Evolutionary conservation across 768 basidiomycete genomes (phyloP).

Genomic region (Hericium coralloides): DNA sequence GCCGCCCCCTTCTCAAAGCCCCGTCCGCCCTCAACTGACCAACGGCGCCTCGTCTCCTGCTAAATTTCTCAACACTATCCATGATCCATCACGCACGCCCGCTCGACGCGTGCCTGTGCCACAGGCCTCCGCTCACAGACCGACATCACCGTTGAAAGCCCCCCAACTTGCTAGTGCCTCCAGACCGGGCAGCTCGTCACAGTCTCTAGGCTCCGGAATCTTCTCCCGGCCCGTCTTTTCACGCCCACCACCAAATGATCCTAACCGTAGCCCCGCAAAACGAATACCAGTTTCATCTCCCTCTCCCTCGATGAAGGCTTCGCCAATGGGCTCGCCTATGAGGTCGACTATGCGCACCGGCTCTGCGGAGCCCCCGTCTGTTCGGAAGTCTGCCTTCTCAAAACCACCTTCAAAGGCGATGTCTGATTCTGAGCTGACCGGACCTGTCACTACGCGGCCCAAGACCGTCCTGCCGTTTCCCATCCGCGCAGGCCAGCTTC

Average conservation of each 20-base stretch:
- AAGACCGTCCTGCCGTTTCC: conserved; percentile 3
- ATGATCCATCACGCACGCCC: conserved; percentile 10
- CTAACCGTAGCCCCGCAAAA: conserved; percentile 7
- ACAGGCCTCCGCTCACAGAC: conserved; percentile 6
- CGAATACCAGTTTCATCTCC: not conserved
- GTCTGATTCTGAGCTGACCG: conserved; percentile 12
- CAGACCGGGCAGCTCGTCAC: not conserved
- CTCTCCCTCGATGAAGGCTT: not conserved
- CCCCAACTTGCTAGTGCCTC: not conserved
- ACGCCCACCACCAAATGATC: conserved; percentile 1
- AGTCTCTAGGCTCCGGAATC: not conserved
- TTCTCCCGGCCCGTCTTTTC: conserved; percentile 12
- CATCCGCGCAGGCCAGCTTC: conserved; percentile 3
- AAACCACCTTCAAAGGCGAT: conserved; percentile 6
- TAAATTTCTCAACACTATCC: conserved; percentile 2
- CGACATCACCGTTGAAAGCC: conserved; percentile 4
- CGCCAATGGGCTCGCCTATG: not conserved
- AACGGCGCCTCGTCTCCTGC: conserved; percentile 8
- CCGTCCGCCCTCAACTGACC: conserved; percentile 6
- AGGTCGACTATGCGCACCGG: conserved; percentile 6
- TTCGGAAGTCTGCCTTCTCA: not conserved
- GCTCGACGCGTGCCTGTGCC: conserved; percentile 12
- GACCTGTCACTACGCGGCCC: conserved; percentile 1
- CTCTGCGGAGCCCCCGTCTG: conserved; percentile 10
- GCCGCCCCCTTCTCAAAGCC: conserved; percentile 9